Percentiles rank a stretch among this genome's conserved stretches.
Conservation (phyloP, 179 eudicot species). For the Heliamphora pulchella region DNA sequence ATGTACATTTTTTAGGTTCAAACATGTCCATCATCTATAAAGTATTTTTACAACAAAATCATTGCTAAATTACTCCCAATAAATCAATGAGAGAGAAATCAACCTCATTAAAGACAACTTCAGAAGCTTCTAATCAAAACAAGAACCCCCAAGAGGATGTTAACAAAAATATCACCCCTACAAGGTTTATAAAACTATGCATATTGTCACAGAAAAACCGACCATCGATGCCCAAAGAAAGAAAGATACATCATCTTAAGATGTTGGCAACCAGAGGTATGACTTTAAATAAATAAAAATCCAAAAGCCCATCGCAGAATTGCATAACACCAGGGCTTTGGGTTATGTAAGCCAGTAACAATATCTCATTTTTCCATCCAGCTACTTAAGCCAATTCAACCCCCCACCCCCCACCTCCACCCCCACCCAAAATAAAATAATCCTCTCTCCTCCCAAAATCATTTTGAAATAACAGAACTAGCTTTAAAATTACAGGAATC, state of each 20-base stretch:
- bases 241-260: background rate
- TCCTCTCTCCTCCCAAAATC: too few species aligned
- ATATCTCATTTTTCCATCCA: background rate
- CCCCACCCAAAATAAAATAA: too few species aligned
- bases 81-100: background rate
- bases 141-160: background rate
- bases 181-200: background rate
- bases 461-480: background rate
- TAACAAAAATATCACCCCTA: background rate
- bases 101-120: background rate
- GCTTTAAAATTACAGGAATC: background rate
- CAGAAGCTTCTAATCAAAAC: background rate
- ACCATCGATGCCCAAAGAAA: background rate
- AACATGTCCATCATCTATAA: background rate
- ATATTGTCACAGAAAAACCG: background rate
- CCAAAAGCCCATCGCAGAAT: background rate
- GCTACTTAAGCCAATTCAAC: background rate
- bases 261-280: too few species aligned
- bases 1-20: background rate
- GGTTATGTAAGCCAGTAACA: background rate
- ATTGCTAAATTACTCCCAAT: background rate
- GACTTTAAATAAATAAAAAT: too few species aligned
- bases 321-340: constrained; percentile 8
- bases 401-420: background rate
- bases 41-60: background rate